Percentiles rank a stretch among this genome's conserved stretches.
Conservation (phyloP, 176 grass and related monocot genomes). For the Cenchrus purpureus region DNA sequence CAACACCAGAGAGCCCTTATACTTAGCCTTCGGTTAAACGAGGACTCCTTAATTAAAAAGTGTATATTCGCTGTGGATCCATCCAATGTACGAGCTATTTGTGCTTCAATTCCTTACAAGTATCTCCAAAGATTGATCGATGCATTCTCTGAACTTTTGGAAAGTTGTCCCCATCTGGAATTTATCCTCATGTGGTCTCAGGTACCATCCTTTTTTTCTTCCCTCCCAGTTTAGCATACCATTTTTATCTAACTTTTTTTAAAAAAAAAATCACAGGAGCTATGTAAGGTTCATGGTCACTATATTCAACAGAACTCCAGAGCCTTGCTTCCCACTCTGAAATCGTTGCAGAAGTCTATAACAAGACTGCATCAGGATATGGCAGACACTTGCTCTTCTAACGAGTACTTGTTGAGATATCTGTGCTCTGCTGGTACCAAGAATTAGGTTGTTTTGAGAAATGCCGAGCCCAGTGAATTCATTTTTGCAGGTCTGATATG, state of each 20-base stretch:
- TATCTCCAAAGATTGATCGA: constrained; percentile 90
- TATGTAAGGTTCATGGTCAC: constrained; percentile 85
- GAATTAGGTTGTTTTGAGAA: constrained; percentile 32
- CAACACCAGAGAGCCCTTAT: constrained; percentile 84
- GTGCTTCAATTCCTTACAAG: constrained; percentile 68
- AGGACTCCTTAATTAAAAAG: constrained; percentile 88
- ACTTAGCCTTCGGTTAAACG: constrained; percentile 86
- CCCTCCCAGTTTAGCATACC: not conserved
- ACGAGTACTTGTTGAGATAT: constrained; percentile 92
- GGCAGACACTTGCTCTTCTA: constrained; percentile 88
- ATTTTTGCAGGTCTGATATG: not conserved
- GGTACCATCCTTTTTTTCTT: constrained; percentile 43
- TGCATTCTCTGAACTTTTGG: constrained; percentile 78
- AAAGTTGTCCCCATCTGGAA: constrained; percentile 92
- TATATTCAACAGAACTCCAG: constrained; percentile 92
- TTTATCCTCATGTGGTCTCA: constrained; percentile 90
- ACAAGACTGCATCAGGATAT: constrained; percentile 92
- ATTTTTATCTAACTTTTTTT: constrained; percentile 24
- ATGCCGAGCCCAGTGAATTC: not conserved
- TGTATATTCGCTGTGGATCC: constrained; percentile 90
- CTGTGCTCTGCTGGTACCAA: constrained; percentile 64
- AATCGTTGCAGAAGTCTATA: constrained; percentile 88
- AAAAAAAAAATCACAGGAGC: constrained; percentile 50
- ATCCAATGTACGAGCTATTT: constrained; percentile 59
- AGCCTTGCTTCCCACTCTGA: constrained; percentile 80